Conservation (phyloP, 192 early-diverging fungal species). For the Gamsiella multidivaricata region DNA sequence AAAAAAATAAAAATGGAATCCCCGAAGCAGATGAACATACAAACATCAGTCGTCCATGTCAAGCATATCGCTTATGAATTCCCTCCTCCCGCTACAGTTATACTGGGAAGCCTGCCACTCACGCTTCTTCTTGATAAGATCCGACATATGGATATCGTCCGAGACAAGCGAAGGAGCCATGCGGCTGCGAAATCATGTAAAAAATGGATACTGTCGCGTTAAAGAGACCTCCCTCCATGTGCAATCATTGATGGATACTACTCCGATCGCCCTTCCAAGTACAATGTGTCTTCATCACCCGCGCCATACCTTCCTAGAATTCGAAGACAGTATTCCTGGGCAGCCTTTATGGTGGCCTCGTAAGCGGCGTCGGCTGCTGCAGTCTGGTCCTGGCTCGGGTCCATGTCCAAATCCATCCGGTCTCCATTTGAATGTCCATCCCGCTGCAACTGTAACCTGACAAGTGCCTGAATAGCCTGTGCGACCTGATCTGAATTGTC, state of each 20-base stretch:
- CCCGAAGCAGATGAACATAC: too few relatives aligned
- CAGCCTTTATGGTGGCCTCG: constrained; percentile 25
- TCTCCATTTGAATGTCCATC: constrained; percentile 4
- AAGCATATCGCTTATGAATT: too few relatives aligned
- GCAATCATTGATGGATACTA: too few relatives aligned
- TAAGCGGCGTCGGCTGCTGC: not conserved
- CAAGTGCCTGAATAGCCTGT: constrained; percentile 33
- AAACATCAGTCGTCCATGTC: too few relatives aligned
- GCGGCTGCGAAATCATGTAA: too few relatives aligned
- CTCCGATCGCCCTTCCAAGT: too few relatives aligned
- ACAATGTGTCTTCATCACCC: too few relatives aligned
- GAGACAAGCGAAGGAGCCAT: constrained; percentile 62
- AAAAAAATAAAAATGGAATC: not conserved
- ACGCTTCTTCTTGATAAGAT: constrained; percentile 75
- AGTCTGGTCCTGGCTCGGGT: constrained; percentile 11
- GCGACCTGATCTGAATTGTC: constrained; percentile 38
- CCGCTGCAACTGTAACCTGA: constrained; percentile 18
- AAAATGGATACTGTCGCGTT: too few relatives aligned
- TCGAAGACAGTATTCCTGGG: constrained; percentile 42
- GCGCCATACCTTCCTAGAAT: constrained; percentile 53
- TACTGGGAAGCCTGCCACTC: too few relatives aligned
- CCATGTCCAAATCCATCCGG: constrained; percentile 13
- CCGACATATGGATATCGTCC: constrained; percentile 68
- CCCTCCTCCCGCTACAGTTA: too few relatives aligned
- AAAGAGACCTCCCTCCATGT: too few relatives aligned